Conservation (phyloP, 371 early-diverging fungal genomes). For the Rhizopus arrhizus region DNA sequence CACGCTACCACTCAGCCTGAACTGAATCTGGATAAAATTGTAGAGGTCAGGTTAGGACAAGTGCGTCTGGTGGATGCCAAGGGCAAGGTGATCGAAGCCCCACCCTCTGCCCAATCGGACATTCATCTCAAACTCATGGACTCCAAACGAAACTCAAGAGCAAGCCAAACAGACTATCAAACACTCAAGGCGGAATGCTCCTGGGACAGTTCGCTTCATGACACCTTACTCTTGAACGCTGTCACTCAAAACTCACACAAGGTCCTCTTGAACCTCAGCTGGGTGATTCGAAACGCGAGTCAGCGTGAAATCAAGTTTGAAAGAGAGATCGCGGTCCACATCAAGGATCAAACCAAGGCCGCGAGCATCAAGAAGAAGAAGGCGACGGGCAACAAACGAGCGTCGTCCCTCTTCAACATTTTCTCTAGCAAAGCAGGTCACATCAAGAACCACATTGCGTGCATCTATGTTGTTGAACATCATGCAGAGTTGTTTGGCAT, state of each 20-base stretch:
- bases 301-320: constrained; percentile 47
- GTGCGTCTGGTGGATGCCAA: constrained; percentile 71
- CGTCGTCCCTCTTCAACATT: constrained; percentile 30
- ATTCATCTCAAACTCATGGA: constrained; percentile 49
- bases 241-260: constrained; percentile 63
- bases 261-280: constrained; percentile 52
- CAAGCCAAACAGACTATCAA: constrained; percentile 31
- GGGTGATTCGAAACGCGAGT: constrained; percentile 49
- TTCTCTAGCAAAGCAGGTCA: constrained; percentile 14
- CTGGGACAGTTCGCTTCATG: constrained; percentile 88
- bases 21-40: constrained; percentile 64
- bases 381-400: constrained; percentile 32
- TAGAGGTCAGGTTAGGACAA: constrained; percentile 54
- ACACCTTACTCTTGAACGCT: constrained; percentile 71
- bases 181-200: constrained; percentile 59
- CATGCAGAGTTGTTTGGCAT: constrained; percentile 54
- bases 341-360: constrained; percentile 49
- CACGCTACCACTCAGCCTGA: constrained; percentile 55
- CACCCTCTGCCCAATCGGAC: constrained; percentile 38
- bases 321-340: constrained; percentile 59
- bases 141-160: constrained; percentile 9
- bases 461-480: constrained; percentile 42
- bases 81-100: constrained; percentile 56
- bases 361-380: constrained; percentile 36
- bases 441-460: constrained; percentile 34